Percentiles rank a stretch among this genome's conserved stretches.
phyloP scores from a whole-genome alignment of 1,284 basidiomycete species.

The Boletus hoseneyae region DNA sequence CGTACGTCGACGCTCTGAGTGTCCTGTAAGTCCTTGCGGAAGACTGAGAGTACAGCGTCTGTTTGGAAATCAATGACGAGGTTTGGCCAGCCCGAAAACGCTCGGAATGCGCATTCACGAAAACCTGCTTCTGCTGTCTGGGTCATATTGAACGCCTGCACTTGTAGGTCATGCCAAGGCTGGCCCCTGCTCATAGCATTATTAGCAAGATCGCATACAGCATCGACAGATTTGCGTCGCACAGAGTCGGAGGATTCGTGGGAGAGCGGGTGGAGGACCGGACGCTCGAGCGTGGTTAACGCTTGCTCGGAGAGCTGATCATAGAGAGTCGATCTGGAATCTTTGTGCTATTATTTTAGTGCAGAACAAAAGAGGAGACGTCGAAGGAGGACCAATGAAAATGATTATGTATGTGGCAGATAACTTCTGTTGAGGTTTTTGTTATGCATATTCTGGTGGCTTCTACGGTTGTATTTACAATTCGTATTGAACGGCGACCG shows the following conservation, averaged over 20 bases:
- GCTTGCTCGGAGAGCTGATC: conserved; percentile 68
- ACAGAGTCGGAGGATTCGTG: conserved; percentile 56
- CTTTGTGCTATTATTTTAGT: conserved; percentile 34
- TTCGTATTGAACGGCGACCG: too few species aligned
- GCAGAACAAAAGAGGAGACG: conserved; percentile 64
- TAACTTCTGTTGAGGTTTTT: too few species aligned
- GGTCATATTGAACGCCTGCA: conserved; percentile 63
- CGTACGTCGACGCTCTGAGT: conserved; percentile 57
- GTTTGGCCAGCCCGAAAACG: conserved; percentile 68
- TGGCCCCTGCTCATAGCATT: conserved; percentile 67
- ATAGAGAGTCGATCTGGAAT: conserved; percentile 53
- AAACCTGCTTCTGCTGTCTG: conserved; percentile 39
- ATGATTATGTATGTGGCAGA: conserved; percentile 38
- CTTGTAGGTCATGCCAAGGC: conserved; percentile 78
- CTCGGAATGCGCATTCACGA: conserved; percentile 50
- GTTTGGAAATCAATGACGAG: conserved; percentile 71
- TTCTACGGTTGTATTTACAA: too few species aligned
- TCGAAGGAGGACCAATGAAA: conserved; percentile 73
- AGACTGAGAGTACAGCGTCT: conserved; percentile 58
- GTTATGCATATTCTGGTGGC: too few species aligned
- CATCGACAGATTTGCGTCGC: conserved; percentile 68
- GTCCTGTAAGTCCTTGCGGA: conserved; percentile 64
- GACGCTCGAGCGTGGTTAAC: conserved; percentile 62
- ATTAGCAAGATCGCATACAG: conserved; percentile 68
- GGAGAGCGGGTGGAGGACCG: conserved; percentile 63